Percentiles rank a stretch among this genome's conserved stretches.
phyloP scores from a whole-genome alignment of 768 basidiomycete genomes.

The Thelephora ganbajun region DNA sequence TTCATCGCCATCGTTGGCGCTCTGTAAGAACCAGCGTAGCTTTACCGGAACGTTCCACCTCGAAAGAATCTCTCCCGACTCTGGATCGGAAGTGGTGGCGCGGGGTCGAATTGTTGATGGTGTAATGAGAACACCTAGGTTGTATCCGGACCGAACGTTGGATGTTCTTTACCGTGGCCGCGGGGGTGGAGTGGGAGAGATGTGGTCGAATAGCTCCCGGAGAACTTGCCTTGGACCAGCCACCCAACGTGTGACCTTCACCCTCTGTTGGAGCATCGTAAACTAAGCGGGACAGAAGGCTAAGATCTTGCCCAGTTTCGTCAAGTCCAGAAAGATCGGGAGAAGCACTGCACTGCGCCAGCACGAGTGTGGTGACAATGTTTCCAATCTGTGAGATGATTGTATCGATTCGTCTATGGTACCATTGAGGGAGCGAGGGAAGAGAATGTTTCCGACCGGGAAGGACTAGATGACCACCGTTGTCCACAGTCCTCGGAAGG shows the following conservation, averaged over 20 bases:
- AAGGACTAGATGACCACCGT: slow-evolving; percentile 17
- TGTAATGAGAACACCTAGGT: slow-evolving; percentile 63
- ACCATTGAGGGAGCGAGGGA: slow-evolving; percentile 61
- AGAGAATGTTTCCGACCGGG: slow-evolving; percentile 23
- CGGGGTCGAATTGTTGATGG: slow-evolving; percentile 49
- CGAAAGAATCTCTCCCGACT: no score
- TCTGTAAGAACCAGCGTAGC: slow-evolving; percentile 83
- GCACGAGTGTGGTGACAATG: slow-evolving; percentile 65
- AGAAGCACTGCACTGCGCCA: slow-evolving; percentile 78
- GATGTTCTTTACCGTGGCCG: slow-evolving; percentile 56
- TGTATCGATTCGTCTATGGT: slow-evolving; percentile 44
- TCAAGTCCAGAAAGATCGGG: slow-evolving; percentile 71
- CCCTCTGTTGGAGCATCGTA: slow-evolving; percentile 72
- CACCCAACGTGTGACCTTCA: slow-evolving; percentile 67
- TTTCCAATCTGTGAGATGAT: slow-evolving; percentile 59
- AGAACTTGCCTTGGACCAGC: slow-evolving; percentile 64
- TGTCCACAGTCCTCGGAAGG: slow-evolving; percentile 29
- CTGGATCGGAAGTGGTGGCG: slow-evolving; percentile 54
- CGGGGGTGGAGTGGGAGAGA: slow-evolving; percentile 54
- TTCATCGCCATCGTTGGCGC: no score
- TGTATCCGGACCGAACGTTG: slow-evolving; percentile 77
- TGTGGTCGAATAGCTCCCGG: slow-evolving; percentile 59
- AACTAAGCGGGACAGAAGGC: slow-evolving; percentile 70
- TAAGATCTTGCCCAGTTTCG: slow-evolving; percentile 82
- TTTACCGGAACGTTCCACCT: slow-evolving; percentile 78